Evolutionary conservation across 106 monocot species (phyloP).

Genomic region (Xerophyta viscosa): DNA sequence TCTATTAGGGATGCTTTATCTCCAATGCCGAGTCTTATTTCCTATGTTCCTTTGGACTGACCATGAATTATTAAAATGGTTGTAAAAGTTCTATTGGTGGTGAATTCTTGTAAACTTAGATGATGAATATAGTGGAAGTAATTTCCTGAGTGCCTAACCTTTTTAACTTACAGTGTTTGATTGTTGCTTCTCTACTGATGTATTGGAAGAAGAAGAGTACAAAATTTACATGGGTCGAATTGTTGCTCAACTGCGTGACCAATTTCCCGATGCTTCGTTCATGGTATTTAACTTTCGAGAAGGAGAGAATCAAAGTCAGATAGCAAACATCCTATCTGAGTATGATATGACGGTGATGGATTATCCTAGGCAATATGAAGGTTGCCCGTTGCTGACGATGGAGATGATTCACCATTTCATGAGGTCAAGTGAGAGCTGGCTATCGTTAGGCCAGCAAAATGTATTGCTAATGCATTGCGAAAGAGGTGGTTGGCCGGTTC

Average conservation of each 20-base stretch:
- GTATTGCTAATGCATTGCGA: conserved; percentile 86
- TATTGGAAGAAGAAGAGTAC: conserved; percentile 52
- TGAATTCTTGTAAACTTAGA: no score
- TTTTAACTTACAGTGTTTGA: conserved; percentile 62
- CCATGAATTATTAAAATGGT: no score
- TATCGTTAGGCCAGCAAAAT: conserved; percentile 71
- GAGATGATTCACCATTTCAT: conserved; percentile 94
- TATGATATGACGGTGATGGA: conserved; percentile 95
- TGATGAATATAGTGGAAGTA: no score
- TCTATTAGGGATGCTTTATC: no score
- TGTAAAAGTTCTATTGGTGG: no score
- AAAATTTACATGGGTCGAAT: conserved; percentile 60
- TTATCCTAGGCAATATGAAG: conserved; percentile 84
- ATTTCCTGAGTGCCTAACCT: background rate
- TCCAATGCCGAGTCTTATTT: no score
- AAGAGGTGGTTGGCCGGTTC: conserved; percentile 86
- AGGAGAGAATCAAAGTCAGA: conserved; percentile 63
- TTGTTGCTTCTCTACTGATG: conserved; percentile 86
- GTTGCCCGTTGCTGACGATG: conserved; percentile 80
- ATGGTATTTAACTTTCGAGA: conserved; percentile 94
- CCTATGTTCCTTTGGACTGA: no score
- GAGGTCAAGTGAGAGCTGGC: conserved; percentile 93
- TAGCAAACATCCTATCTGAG: conserved; percentile 51
- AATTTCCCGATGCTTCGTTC: conserved; percentile 75
- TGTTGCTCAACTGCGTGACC: conserved; percentile 60